A percentile compares a stretch with the other conserved stretches of the same genome.
phyloP scores from a whole-genome alignment of 2,329 filamentous ascomycete species.

The Dendryphion nanum region DNA sequence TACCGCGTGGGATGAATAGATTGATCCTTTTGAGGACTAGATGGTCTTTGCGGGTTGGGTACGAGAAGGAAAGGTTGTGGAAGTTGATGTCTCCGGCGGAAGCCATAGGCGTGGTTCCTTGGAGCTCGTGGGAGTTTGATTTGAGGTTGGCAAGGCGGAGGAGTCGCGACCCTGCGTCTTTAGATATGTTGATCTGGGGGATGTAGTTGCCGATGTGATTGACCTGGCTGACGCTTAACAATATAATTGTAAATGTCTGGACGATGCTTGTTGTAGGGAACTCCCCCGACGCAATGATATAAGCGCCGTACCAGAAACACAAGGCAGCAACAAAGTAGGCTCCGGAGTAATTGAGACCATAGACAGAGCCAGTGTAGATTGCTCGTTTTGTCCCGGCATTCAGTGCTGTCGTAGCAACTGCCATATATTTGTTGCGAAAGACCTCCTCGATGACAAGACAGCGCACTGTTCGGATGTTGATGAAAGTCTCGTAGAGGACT shows the following conservation, averaged over 20 bases:
- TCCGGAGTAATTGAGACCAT: slow-evolving; percentile 73
- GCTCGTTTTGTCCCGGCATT: slow-evolving; percentile 65
- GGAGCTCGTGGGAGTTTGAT: slow-evolving; percentile 57
- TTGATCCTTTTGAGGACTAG: slow-evolving; percentile 63
- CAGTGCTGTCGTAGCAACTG: slow-evolving; percentile 54
- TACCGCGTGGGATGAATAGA: slow-evolving; percentile 62
- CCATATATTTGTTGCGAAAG: slow-evolving; percentile 64
- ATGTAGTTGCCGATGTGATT: slow-evolving; percentile 69
- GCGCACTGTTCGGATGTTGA: slow-evolving; percentile 75
- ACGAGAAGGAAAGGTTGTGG: slow-evolving; percentile 66
- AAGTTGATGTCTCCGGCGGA: slow-evolving; percentile 58
- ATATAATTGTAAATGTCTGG: slow-evolving; percentile 74
- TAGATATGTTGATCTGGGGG: slow-evolving; percentile 75
- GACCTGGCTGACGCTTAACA: slow-evolving; percentile 78
- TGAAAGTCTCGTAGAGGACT: slow-evolving; percentile 72
- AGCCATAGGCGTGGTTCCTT: slow-evolving; percentile 46
- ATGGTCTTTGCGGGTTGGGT: slow-evolving; percentile 58
- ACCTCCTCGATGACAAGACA: slow-evolving; percentile 70
- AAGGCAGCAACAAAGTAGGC: slow-evolving; percentile 72
- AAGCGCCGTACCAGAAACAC: slow-evolving; percentile 79
- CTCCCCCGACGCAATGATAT: slow-evolving; percentile 56
- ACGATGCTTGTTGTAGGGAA: slow-evolving; percentile 60
- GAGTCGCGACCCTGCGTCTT: slow-evolving; percentile 69
- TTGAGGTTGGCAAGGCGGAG: slow-evolving; percentile 67
- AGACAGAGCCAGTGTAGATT: slow-evolving; percentile 66